Base-by-base conservation (phyloP, 78 protist species). In the Dictyostelium purpureum region DNA sequence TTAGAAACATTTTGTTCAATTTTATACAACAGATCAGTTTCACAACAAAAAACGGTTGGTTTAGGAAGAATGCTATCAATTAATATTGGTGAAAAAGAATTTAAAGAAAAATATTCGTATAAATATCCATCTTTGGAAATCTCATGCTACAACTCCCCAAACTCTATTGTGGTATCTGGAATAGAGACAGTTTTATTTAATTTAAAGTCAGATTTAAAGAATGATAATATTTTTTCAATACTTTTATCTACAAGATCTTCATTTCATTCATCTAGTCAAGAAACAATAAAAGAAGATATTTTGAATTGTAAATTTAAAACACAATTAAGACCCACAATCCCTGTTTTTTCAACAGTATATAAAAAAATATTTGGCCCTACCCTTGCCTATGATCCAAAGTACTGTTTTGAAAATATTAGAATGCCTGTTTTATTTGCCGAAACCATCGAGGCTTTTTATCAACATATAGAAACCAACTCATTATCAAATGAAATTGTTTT, bases 321-420 rank as follows among this genome's bases (percentile, higher is more conserved):
- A n/a, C n/a, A n/a, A n/a, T n/a, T n/a, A n/a, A n/a, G n/a, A 11
- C 16, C 28, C 14, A 37, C 9, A 0, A 56, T 40, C 6, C 42
- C 47, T n/a, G 5, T 40, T 2, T 56, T 56, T 57, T 77, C 83
- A 56, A 77, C 83, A 6, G 28, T 38, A 21, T 38, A 67, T 4
- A 0, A 21, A 1, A 38, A 56, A 24, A 28, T 59, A 24, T 59
- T 59, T 12, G 70, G 24, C 1, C 57, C 37, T 38, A 26, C 11
- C 11, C 5, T 65, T 33, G 31, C 11, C 42, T 38, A 33, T 16
- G 14, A 61, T 61, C 0, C 37, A 12, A 9, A 77, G 0, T 77
- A 38, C 14, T 6, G 54, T n/a, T 77, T 12, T 77, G 83, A 77
- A 12, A 77, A 77, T 77, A 19, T 77, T 12, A 77, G 63, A 4